These are phyloP conservation scores for Claviceps spartinae DNA, from an alignment of 2,329 filamentous ascomycete species.

Conservation along the genomic window DNA sequence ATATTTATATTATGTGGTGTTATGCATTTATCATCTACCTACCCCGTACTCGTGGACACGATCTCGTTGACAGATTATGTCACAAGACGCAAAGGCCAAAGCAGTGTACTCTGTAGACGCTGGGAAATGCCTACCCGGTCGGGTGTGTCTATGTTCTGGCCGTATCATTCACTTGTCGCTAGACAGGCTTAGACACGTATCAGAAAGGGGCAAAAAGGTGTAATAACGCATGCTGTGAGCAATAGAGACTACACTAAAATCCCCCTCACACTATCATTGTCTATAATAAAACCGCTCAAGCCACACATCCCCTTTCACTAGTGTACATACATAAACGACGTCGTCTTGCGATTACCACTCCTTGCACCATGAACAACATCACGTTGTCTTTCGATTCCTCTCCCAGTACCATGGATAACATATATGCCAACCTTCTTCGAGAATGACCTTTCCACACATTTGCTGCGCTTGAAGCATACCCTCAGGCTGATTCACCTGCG, in stretches of 20 bases:
- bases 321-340: slow-evolving; percentile 39
- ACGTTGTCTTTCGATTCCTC: no score
- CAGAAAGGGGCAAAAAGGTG: no score
- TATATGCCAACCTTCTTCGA: neutral
- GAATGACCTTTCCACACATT: slow-evolving; percentile 3
- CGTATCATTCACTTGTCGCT: no score
- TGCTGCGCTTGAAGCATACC: slow-evolving; percentile 6
- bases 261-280: slow-evolving; percentile 26
- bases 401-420: slow-evolving; percentile 1
- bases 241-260: slow-evolving; percentile 29
- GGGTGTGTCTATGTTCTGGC: no score
- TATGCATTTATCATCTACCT: no score
- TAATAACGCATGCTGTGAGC: slow-evolving; percentile 14
- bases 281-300: slow-evolving; percentile 32
- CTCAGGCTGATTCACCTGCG: slow-evolving; percentile 12
- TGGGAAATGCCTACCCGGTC: no score
- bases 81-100: no score
- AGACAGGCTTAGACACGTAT: no score
- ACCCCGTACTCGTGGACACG: no score
- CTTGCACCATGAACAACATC: slow-evolving; percentile 3
- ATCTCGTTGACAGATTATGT: no score
- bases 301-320: slow-evolving; percentile 33
- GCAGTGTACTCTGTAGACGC: no score
- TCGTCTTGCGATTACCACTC: neutral
- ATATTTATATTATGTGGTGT: no score